phyloP scores from a whole-genome alignment of 2,329 filamentous ascomycete genomes.

The Claviceps sp. region DNA sequence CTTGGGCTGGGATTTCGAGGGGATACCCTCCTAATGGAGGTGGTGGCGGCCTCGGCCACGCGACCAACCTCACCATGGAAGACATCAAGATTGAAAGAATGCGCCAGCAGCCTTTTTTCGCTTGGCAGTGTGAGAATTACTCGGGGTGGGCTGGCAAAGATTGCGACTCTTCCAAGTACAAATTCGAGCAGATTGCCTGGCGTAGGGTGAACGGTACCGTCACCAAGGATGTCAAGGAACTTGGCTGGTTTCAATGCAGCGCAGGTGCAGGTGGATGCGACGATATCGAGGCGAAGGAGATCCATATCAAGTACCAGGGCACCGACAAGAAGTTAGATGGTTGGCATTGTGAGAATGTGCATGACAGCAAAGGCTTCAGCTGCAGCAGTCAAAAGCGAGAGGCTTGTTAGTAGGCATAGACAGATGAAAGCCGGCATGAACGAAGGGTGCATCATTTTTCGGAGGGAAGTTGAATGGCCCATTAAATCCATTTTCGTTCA shows the following conservation, averaged over 20 bases:
- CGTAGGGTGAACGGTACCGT: constrained; percentile 16
- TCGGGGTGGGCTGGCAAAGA: constrained; percentile 19
- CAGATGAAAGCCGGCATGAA: background rate
- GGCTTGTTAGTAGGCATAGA: background rate
- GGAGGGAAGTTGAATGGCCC: too few relatives aligned
- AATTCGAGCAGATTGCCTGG: constrained; percentile 17
- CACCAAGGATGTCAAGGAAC: constrained; percentile 11
- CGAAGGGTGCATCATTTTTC: background rate
- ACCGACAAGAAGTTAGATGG: constrained; percentile 8
- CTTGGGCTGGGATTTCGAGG: constrained; percentile 38
- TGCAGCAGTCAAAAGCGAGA: constrained; percentile 8
- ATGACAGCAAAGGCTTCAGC: constrained; percentile 12
- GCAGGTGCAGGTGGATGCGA: constrained; percentile 18
- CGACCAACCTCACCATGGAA: constrained; percentile 18
- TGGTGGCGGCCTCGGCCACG: constrained; percentile 37
- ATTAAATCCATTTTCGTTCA: too few relatives aligned
- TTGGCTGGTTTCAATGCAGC: constrained; percentile 20
- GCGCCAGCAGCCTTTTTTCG: constrained; percentile 19
- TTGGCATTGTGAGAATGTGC: constrained; percentile 18
- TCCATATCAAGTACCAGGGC: constrained; percentile 10
- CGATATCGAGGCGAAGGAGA: constrained; percentile 15
- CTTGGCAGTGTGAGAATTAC: constrained; percentile 23
- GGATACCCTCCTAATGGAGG: constrained; percentile 45
- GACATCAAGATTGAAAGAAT: constrained; percentile 15
- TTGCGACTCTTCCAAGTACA: constrained; percentile 21